Evolutionary conservation across 2,329 filamentous ascomycete species (phyloP).

Genomic region (Ophiostoma piceae): DNA sequence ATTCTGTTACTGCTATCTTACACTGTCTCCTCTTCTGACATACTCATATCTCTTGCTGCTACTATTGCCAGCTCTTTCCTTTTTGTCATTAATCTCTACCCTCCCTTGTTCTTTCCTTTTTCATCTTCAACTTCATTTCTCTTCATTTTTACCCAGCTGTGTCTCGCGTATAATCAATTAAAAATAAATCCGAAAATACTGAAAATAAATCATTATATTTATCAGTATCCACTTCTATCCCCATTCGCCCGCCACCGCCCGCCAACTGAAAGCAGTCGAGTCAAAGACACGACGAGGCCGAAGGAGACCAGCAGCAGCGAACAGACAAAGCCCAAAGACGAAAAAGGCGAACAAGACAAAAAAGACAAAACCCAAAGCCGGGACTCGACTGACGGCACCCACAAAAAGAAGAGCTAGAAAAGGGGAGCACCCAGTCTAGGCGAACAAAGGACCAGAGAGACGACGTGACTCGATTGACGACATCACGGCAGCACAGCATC

Average conservation of each 20-base stretch:
- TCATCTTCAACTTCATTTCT: neutral
- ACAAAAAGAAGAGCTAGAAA: constrained; percentile 2
- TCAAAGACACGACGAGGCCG: neutral
- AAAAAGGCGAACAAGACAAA: neutral
- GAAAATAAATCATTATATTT: constrained; percentile 8
- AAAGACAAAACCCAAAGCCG: neutral
- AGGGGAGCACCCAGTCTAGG: neutral
- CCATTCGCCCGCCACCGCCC: constrained; percentile 14
- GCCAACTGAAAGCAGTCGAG: constrained; percentile 9
- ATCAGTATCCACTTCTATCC: constrained; percentile 9
- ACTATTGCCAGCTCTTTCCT: neutral
- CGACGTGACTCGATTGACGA: constrained; percentile 13
- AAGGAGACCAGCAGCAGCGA: neutral
- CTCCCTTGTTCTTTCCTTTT: constrained; percentile 1
- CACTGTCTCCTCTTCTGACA: neutral
- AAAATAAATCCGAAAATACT: neutral
- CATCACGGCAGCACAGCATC: neutral
- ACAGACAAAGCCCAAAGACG: neutral
- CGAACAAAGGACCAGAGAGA: neutral
- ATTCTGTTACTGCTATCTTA: neutral
- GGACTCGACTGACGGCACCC: neutral
- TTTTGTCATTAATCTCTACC: neutral
- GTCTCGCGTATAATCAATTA: neutral
- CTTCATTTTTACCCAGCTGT: neutral
- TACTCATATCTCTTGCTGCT: too few relatives aligned